Conservation (phyloP, 164 flowering plant species). For the Warburgia ugandensis region DNA sequence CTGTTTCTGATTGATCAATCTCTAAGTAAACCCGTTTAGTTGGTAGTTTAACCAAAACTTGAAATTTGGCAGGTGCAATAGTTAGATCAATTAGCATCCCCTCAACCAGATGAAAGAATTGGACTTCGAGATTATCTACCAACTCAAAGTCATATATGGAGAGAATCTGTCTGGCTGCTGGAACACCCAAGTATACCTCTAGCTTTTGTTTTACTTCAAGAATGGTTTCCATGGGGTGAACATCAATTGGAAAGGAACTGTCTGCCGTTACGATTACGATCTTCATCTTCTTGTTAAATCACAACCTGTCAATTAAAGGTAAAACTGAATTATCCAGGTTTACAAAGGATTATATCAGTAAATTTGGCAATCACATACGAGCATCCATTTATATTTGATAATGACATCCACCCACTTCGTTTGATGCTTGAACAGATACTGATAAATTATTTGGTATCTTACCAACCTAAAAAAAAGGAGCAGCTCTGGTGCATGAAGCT, state of each 20-base stretch:
- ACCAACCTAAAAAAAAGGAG: too few species aligned
- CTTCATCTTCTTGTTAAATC: constrained; percentile 30
- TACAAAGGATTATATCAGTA: too few species aligned
- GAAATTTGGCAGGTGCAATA: constrained; percentile 26
- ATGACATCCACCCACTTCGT: too few species aligned
- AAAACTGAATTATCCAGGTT: too few species aligned
- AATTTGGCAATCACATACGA: too few species aligned
- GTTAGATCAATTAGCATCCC: constrained; percentile 56
- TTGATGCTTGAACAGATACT: too few species aligned
- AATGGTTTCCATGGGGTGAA: constrained; percentile 42
- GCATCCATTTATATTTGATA: too few species aligned
- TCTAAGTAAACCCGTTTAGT: constrained; percentile 34
- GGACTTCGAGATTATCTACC: constrained; percentile 72
- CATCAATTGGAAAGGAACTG: constrained; percentile 37
- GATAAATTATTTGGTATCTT: too few species aligned
- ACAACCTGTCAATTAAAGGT: too few species aligned
- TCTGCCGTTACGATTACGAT: constrained; percentile 28
- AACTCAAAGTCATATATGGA: constrained; percentile 49
- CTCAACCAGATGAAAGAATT: constrained; percentile 52
- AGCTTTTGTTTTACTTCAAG: constrained; percentile 48
- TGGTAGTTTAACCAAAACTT: constrained; percentile 36
- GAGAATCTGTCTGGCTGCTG: constrained; percentile 43
- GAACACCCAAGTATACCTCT: constrained; percentile 42
- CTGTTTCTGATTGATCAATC: constrained; percentile 48
- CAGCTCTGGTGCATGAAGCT: too few species aligned